Conservation (phyloP, 345 rosid genomes). For the Carallia brachiata region DNA sequence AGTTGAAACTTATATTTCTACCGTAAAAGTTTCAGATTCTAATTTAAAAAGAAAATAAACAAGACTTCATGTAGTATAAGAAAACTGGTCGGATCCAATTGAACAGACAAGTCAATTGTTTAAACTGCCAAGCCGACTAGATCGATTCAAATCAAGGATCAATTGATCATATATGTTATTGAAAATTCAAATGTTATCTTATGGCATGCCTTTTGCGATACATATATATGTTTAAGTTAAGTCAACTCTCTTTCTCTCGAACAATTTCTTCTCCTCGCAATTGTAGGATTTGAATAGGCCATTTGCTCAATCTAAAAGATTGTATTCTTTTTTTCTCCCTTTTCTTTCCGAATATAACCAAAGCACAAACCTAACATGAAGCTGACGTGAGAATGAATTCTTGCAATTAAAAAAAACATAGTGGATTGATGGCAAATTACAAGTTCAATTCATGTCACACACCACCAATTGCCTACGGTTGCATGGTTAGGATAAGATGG, state of each 20-base stretch:
- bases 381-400: not conserved
- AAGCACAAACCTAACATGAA: not conserved
- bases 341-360: not conserved
- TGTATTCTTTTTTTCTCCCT: not conserved
- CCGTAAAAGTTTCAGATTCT: no score
- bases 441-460: constrained; percentile 9
- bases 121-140: no score
- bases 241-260: no score
- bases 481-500: not conserved
- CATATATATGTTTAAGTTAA: not conserved
- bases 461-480: not conserved
- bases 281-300: constrained; percentile 8
- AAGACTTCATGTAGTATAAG: no score
- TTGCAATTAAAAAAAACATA: not conserved
- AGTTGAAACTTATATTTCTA: no score
- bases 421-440: not conserved
- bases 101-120: no score
- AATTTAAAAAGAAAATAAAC: no score
- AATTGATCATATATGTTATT: no score
- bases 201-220: not conserved
- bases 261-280: not conserved
- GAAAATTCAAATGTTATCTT: not conserved
- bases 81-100: no score
- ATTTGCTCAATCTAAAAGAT: not conserved
- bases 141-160: no score